These are phyloP conservation scores for Penicillium italicum DNA, from an alignment of 2,329 filamentous ascomycete species.

Conservation along the genomic window DNA sequence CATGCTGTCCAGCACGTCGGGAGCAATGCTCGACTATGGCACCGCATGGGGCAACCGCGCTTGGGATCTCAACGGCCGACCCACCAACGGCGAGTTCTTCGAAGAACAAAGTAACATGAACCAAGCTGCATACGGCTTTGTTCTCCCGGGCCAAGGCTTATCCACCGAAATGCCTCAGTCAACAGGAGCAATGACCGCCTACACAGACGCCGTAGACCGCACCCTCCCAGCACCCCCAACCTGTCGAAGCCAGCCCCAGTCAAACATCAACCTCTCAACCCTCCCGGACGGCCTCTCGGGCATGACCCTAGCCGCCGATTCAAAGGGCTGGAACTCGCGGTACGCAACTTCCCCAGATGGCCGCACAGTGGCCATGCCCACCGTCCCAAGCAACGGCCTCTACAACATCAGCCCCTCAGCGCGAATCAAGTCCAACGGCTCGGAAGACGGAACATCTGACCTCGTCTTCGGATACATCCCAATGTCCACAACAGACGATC, in stretches of 20 bases:
- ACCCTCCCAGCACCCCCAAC: slow-evolving; percentile 36
- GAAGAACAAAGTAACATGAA: slow-evolving; percentile 17
- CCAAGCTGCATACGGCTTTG: slow-evolving; percentile 29
- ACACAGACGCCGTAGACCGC: slow-evolving; percentile 28
- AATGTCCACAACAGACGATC: slow-evolving; percentile 19
- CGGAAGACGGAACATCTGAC: slow-evolving; percentile 23
- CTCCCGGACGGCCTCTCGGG: slow-evolving; percentile 17
- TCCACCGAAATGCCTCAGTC: slow-evolving; percentile 27
- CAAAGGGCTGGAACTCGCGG: slow-evolving; percentile 19
- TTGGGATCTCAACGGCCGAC: slow-evolving; percentile 28
- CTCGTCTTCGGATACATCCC: slow-evolving; percentile 31
- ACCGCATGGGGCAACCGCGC: slow-evolving; percentile 29
- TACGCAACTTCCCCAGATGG: neutral
- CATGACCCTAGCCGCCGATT: slow-evolving; percentile 18
- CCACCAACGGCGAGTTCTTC: slow-evolving; percentile 21
- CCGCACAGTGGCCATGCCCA: slow-evolving; percentile 15
- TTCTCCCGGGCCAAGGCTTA: slow-evolving; percentile 29
- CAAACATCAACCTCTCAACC: slow-evolving; percentile 12
- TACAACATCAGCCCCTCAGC: slow-evolving; percentile 18
- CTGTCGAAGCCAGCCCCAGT: slow-evolving; percentile 20
- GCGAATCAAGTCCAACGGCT: slow-evolving; percentile 17
- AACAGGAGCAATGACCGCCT: slow-evolving; percentile 20
- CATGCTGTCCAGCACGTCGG: slow-evolving; percentile 34
- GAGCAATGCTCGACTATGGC: slow-evolving; percentile 28
- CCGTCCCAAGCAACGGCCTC: slow-evolving; percentile 17